These are phyloP conservation scores for Ganoderma boninense DNA, from an alignment of 1,284 basidiomycete genomes.

Conservation along the genomic window DNA sequence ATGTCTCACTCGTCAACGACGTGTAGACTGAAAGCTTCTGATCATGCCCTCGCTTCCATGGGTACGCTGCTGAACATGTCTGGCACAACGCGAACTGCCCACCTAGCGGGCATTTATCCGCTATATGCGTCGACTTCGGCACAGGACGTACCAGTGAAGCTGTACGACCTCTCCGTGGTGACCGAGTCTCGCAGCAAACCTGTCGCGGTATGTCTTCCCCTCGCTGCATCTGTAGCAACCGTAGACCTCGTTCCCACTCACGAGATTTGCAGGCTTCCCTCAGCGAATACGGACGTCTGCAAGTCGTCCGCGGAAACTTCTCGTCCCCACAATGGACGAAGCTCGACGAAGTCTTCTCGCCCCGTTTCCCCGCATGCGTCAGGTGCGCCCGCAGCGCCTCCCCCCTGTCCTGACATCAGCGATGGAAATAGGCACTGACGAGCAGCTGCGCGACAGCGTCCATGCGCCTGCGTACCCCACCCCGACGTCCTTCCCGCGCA, in stretches of 20 bases:
- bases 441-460: conserved; percentile 31
- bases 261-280: background rate
- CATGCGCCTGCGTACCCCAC: conserved; percentile 40
- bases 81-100: conserved; percentile 62
- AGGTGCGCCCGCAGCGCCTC: conserved; percentile 21
- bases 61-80: conserved; percentile 62
- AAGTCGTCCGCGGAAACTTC: conserved; percentile 64
- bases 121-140: conserved; percentile 31
- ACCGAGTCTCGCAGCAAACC: conserved; percentile 20
- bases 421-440: background rate
- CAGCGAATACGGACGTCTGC: conserved; percentile 46
- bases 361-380: conserved; percentile 27
- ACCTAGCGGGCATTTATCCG: conserved; percentile 65
- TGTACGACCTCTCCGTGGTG: conserved; percentile 56
- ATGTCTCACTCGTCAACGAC: conserved; percentile 12
- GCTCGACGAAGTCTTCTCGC: conserved; percentile 48
- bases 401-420: background rate
- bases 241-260: background rate
- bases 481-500: conserved; percentile 40
- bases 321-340: conserved; percentile 43
- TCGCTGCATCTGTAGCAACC: background rate
- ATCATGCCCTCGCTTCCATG: conserved; percentile 56
- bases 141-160: conserved; percentile 41
- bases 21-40: conserved; percentile 48
- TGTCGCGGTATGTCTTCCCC: background rate